A percentile compares a stretch with the other conserved stretches of the same genome.
These are phyloP conservation scores for Talaromyces sp. DNA, from an alignment of 2,329 filamentous ascomycete genomes.

Conservation along the genomic window DNA sequence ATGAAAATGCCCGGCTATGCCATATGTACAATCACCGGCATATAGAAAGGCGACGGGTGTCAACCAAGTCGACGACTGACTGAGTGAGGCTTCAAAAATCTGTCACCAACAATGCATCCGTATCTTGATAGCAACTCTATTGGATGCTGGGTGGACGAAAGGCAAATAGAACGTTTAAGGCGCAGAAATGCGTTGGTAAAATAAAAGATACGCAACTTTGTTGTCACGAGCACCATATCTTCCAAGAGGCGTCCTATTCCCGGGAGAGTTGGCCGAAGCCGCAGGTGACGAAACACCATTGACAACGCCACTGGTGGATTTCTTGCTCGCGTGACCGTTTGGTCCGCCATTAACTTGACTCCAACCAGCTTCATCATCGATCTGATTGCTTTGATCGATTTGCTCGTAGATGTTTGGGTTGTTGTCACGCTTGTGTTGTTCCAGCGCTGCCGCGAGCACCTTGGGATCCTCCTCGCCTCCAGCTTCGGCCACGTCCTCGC, in stretches of 20 bases:
- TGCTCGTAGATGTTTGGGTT: slow-evolving; percentile 69
- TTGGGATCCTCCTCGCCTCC: slow-evolving; percentile 77
- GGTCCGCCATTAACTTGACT: slow-evolving; percentile 72
- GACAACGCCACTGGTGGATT: slow-evolving; percentile 61
- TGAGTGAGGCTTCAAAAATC: background rate
- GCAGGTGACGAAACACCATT: slow-evolving; percentile 61
- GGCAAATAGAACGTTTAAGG: background rate
- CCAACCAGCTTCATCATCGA: slow-evolving; percentile 65
- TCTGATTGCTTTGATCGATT: slow-evolving; percentile 61
- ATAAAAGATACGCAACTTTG: slow-evolving; percentile 94
- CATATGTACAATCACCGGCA: slow-evolving; percentile 17
- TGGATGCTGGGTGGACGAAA: background rate
- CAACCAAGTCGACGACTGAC: background rate
- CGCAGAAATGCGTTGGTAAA: slow-evolving; percentile 72
- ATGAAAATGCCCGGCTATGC: slow-evolving; percentile 8
- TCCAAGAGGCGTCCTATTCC: slow-evolving; percentile 53
- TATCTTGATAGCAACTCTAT: background rate
- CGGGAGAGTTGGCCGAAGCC: slow-evolving; percentile 53
- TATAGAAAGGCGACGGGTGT: slow-evolving; percentile 3
- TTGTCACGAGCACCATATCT: slow-evolving; percentile 73
- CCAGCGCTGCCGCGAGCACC: slow-evolving; percentile 61
- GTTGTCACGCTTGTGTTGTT: slow-evolving; percentile 59
- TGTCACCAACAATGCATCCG: background rate
- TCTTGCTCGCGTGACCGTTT: slow-evolving; percentile 54
- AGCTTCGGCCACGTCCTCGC: slow-evolving; percentile 83